These are phyloP conservation scores for Cladosporium oxysporum DNA, from an alignment of 2,329 filamentous ascomycete genomes.

Conservation along the genomic window DNA sequence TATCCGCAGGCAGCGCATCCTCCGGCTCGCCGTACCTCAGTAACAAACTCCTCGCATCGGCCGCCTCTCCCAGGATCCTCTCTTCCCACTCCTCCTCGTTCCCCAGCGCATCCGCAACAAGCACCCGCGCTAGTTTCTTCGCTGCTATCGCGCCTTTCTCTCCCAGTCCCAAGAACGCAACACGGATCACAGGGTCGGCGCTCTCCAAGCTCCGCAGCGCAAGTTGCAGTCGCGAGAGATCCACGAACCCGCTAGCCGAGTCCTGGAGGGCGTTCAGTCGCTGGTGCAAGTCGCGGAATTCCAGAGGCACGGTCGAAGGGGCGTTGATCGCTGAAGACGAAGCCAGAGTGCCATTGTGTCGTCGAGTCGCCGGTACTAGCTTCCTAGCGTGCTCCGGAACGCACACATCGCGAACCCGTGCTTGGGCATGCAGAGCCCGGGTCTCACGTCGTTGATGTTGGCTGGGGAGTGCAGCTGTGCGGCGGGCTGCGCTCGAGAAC, in stretches of 20 bases:
- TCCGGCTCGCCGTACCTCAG: conserved; percentile 56
- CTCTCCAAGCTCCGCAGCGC: conserved; percentile 65
- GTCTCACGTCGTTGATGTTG: conserved; percentile 6
- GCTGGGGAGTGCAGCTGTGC: not conserved
- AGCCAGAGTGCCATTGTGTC: conserved; percentile 44
- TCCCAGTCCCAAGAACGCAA: conserved; percentile 52
- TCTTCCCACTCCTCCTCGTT: conserved; percentile 47
- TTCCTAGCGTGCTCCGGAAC: not conserved
- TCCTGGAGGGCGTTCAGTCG: conserved; percentile 63
- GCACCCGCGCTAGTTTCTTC: conserved; percentile 65
- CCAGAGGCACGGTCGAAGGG: conserved; percentile 54
- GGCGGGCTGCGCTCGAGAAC: conserved; percentile 17
- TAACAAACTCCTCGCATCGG: conserved; percentile 43
- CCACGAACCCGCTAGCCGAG: conserved; percentile 62
- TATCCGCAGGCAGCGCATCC: conserved; percentile 47
- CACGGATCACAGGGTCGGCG: conserved; percentile 54
- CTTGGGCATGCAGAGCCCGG: conserved; percentile 11
- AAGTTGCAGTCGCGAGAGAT: conserved; percentile 70
- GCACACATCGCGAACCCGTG: not conserved
- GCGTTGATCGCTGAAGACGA: conserved; percentile 57
- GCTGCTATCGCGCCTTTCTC: conserved; percentile 50
- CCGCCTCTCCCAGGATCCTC: conserved; percentile 38
- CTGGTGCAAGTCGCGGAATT: conserved; percentile 58
- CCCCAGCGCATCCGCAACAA: conserved; percentile 50
- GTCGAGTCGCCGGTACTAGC: not conserved